Percentiles rank a stretch among this genome's conserved stretches.
Conservation (phyloP, 768 basidiomycete genomes). For the Aureoboletus auriporus region DNA sequence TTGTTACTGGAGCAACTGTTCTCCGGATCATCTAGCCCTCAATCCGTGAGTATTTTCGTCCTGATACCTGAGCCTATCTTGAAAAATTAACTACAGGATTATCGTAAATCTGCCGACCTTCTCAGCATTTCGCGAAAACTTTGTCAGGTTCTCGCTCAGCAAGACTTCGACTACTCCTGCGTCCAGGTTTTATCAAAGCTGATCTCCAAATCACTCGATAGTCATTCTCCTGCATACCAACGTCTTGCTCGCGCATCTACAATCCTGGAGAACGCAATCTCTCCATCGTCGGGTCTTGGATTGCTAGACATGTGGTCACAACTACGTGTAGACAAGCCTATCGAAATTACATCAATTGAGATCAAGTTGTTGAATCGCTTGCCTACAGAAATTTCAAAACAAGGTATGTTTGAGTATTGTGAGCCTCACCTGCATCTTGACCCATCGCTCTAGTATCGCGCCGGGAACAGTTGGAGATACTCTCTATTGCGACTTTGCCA, state of each 20-base stretch:
- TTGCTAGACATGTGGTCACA: conserved; percentile 68
- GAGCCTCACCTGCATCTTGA: not conserved
- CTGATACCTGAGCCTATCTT: not conserved
- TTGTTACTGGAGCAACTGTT: conserved; percentile 18
- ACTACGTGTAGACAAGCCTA: conserved; percentile 27
- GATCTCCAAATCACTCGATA: conserved; percentile 42
- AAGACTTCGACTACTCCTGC: conserved; percentile 61
- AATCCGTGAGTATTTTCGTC: conserved; percentile 23
- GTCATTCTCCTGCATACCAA: conserved; percentile 32
- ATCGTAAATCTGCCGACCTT: conserved; percentile 33
- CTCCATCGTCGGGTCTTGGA: conserved; percentile 67
- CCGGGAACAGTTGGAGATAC: conserved; percentile 21
- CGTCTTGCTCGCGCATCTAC: conserved; percentile 31
- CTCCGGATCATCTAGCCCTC: conserved; percentile 3
- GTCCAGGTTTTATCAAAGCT: conserved; percentile 55
- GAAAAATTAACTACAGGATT: conserved; percentile 23
- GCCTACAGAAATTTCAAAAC: not conserved
- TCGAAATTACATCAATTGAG: conserved; percentile 15
- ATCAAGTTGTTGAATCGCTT: conserved; percentile 14
- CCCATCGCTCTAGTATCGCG: conserved; percentile 14
- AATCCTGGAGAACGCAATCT: conserved; percentile 45
- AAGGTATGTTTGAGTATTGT: conserved; percentile 9
- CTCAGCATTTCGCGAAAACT: conserved; percentile 41
- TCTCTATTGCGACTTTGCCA: conserved; percentile 23
- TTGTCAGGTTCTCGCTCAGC: conserved; percentile 34